These are phyloP conservation scores for Hygrophila difformis DNA, from an alignment of 257 asterid species.

Conservation along the genomic window DNA sequence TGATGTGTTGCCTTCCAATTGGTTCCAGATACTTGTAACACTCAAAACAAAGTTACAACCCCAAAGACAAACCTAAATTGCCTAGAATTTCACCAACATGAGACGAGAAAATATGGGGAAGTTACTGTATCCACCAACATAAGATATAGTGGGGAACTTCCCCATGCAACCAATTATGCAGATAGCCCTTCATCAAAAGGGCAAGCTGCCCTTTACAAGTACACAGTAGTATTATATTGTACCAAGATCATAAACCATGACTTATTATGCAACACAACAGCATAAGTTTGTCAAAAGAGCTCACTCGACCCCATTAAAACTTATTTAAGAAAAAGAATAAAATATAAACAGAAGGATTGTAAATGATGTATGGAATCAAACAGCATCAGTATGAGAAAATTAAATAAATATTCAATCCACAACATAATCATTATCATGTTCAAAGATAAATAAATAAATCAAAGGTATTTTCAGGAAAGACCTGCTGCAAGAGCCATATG, in stretches of 20 bases:
- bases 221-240: background rate
- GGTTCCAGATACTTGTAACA: background rate
- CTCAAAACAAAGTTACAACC: conserved; percentile 3
- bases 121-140: background rate
- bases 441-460: no score
- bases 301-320: conserved; percentile 7
- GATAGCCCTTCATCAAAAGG: background rate
- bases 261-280: background rate
- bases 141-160: conserved; percentile 3
- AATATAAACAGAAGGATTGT: background rate
- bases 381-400: no score
- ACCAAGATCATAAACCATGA: conserved; percentile 7
- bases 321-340: conserved; percentile 10
- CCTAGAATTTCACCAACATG: background rate
- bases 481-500: conserved; percentile 59
- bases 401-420: no score
- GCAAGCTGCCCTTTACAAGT: background rate
- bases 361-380: no score
- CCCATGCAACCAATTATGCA: conserved; percentile 9
- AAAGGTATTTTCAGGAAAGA: conserved; percentile 17
- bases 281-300: background rate
- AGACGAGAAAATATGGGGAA: background rate
- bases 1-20: background rate
- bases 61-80: conserved; percentile 1
- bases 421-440: no score